Evolutionary conservation across 768 basidiomycete species (phyloP).

Genomic region (Leccinum uliginosum): DNA sequence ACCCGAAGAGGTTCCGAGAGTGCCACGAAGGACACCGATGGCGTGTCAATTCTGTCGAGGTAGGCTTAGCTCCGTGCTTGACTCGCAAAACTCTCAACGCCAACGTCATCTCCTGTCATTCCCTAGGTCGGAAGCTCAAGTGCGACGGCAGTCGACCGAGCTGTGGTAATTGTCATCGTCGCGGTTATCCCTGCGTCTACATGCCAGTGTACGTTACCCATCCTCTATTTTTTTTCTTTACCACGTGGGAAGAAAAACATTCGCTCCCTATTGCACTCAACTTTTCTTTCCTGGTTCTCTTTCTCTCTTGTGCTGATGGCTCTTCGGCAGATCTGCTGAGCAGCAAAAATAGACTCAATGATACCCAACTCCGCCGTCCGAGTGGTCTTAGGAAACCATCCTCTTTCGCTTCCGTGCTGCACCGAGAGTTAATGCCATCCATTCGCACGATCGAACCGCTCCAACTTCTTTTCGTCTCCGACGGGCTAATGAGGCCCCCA

Average conservation of each 20-base stretch:
- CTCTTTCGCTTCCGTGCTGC: slow-evolving; percentile 19
- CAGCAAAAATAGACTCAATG: slow-evolving; percentile 28
- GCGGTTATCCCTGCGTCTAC: slow-evolving; percentile 57
- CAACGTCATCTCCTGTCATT: not conserved
- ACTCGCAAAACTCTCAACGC: not conserved
- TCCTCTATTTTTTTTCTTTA: not conserved
- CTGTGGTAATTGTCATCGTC: slow-evolving; percentile 62
- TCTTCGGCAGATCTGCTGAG: slow-evolving; percentile 21
- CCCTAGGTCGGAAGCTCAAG: slow-evolving; percentile 63
- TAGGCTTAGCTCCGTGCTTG: slow-evolving; percentile 19
- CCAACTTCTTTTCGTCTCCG: slow-evolving; percentile 2
- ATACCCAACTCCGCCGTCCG: not conserved
- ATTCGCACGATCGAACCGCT: slow-evolving; percentile 21
- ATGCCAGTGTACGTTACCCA: slow-evolving; percentile 56
- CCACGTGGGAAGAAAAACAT: slow-evolving; percentile 2
- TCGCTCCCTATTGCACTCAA: not conserved
- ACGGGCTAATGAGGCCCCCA: slow-evolving; percentile 4
- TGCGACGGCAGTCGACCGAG: slow-evolving; percentile 63
- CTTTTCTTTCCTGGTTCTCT: not conserved
- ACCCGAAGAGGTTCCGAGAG: slow-evolving; percentile 24
- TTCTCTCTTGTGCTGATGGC: slow-evolving; percentile 8
- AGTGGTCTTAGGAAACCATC: slow-evolving; percentile 10
- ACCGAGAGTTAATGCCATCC: slow-evolving; percentile 14
- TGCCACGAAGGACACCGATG: slow-evolving; percentile 55
- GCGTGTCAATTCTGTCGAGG: slow-evolving; percentile 74